Evolutionary conservation across 1,284 basidiomycete genomes (phyloP), one percentile per base, ranked within the genome.

Genomic region (Moesziomyces sp.): DNA sequence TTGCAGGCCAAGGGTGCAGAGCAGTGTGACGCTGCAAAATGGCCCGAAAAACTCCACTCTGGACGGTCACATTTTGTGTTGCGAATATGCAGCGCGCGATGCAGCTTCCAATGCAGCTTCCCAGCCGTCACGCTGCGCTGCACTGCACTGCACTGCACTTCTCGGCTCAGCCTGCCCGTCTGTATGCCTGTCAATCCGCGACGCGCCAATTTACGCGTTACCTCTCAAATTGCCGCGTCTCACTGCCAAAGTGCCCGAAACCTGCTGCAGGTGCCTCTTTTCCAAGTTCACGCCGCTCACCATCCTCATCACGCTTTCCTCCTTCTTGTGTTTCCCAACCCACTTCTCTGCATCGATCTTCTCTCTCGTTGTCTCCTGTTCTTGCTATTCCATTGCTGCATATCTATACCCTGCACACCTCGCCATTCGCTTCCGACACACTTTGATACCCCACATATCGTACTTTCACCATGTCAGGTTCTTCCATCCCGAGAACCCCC

Each of bases 141-240:
- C 49, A 21, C 21, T 21, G 21, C 21, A 21, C 35, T 40, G 24
- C 24, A 7, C 3, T 26, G 24, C 49, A 42, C 23, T 11, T 21
- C 18, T 26, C 16, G 42, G 16, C 38, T 16, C 42, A 10, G 30
- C 30, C 21, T 13, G 11, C 49, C 30, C 21, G 14, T n/a, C 21
- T 13, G 14, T n/a, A 11, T 13, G 38, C 21, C n/a, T 23, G 18
- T 19, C 18, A 50, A 26, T 47, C 46, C 69, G 62, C 64, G 70
- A 73, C 70, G 70, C 70, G 70, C 64, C 64, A 63, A 73, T 67
- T 67, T 63, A 73, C 70, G 70, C 70, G 70, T 67, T 28, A 24
- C 3, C 19, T 45, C 23, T 11, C 10, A 3, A 45, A 45, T 45
- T 2, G 44, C 44, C 44, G 44, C 49, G 19, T 19, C 23, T n/a